Base-by-base conservation (phyloP, 2,329 filamentous ascomycete genomes). In the Diaporthe citriasiana region DNA sequence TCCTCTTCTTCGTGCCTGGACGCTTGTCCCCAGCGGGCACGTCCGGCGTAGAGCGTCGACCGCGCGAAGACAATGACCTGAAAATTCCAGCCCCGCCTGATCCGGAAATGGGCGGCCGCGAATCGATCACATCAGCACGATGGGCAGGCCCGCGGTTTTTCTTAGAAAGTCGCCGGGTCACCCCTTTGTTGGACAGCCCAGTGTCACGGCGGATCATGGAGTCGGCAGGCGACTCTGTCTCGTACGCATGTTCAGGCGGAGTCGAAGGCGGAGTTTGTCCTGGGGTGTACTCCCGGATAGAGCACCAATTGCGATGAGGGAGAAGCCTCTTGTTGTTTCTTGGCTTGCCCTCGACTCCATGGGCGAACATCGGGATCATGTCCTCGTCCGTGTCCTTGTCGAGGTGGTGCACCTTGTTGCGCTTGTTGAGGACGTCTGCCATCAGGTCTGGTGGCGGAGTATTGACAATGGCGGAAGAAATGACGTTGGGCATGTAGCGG, bases 401-500 rank as follows among this genome's bases (percentile, higher is more conserved):
- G 73, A 93, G 90, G 78, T 93, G 91, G 77, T 93, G 91, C 1
- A 93, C 82, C 82, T 93, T 98, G 86, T 98, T 98, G 38, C 97
- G 91, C 85, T 94, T 97, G 85, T 98, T 98, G 75, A 99, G 89
- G 69, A 97, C 90, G 82, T 99, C 96, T 7, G 95, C 95, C 86
- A 98, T 89, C 79, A 97, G 87, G 70, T 97, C 94, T 0, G 95
- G 93, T 25, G 95, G 94, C 7, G 97, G 97, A 19, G 93, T 92
- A 81, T 99, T 98, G 78, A 93, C 96, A 80, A 99, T 98, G 17
- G 95, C 95, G 0, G 95, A 98, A 0, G 95, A 97, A 77, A 98
- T 92, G 74, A 99, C 85, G 79, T 99, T 99, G 6, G 95, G 94
- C 93, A 99, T 99, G 81, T 99, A 99, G 76, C 97, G 90, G 80